Conservation (phyloP, 371 early-diverging fungal species). For the Dichotomocladium elegans region DNA sequence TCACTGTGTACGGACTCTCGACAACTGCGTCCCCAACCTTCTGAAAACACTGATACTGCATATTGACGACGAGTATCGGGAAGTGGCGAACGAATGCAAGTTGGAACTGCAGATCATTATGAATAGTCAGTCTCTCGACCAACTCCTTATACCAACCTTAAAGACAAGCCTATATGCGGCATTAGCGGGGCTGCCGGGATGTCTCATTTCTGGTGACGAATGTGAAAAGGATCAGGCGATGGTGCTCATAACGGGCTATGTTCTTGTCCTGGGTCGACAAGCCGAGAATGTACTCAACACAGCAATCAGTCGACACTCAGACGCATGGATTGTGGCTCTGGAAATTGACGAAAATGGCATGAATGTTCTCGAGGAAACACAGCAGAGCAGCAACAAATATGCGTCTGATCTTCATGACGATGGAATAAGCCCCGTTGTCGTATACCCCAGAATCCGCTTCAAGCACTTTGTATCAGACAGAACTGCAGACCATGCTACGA, state of each 20-base stretch:
- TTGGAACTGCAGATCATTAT: constrained; percentile 19
- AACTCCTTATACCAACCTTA: constrained; percentile 26
- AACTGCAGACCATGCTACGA: constrained; percentile 18
- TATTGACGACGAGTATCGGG: constrained; percentile 39
- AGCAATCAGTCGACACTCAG: constrained; percentile 23
- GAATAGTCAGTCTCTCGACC: constrained; percentile 6
- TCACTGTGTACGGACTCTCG: constrained; percentile 34
- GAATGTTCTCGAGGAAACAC: constrained; percentile 37
- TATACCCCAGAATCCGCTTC: constrained; percentile 46
- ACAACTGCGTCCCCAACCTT: constrained; percentile 30
- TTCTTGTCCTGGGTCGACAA: constrained; percentile 32
- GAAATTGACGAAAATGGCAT: constrained; percentile 40
- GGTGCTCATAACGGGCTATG: constrained; percentile 36
- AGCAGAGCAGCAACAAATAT: constrained; percentile 1
- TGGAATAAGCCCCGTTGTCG: background rate
- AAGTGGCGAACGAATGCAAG: constrained; percentile 28
- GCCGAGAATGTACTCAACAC: constrained; percentile 32
- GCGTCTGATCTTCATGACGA: constrained; percentile 13
- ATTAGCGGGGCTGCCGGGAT: constrained; percentile 38
- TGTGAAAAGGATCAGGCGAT: constrained; percentile 36
- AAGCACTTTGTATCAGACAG: constrained; percentile 36
- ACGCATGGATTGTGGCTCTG: constrained; percentile 42
- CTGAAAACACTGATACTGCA: constrained; percentile 44
- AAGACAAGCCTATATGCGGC: constrained; percentile 41
- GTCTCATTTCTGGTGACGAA: constrained; percentile 42